These are phyloP conservation scores for Lachnellula cervina DNA, from an alignment of 2,329 filamentous ascomycete species.

Conservation along the genomic window DNA sequence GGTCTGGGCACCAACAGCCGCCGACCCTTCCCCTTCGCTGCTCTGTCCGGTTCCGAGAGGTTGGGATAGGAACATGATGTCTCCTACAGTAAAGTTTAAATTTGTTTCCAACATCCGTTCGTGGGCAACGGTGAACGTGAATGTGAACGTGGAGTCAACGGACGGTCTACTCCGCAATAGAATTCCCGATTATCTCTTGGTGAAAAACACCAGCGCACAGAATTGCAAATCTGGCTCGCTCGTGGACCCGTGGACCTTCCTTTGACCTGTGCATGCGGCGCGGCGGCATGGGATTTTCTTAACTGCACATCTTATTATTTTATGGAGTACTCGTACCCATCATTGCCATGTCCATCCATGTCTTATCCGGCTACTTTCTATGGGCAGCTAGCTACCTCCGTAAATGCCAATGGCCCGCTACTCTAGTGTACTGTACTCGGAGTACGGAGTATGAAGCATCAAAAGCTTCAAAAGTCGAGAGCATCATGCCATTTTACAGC, in stretches of 20 bases:
- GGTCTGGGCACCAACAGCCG: background rate
- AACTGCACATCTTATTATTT: constrained; percentile 10
- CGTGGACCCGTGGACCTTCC: background rate
- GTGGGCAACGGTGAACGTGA: background rate
- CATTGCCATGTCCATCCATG: background rate
- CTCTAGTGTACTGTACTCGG: background rate
- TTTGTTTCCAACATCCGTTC: background rate
- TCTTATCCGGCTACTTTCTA: background rate
- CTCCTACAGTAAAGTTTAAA: background rate
- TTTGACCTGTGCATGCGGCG: constrained; percentile 5
- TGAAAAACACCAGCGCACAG: background rate
- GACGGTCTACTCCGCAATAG: background rate
- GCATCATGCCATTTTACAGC: background rate
- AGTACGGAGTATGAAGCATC: background rate
- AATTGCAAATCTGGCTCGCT: background rate
- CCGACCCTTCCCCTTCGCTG: too few relatives aligned
- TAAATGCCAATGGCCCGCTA: background rate
- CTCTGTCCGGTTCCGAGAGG: too few relatives aligned
- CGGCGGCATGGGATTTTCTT: constrained; percentile 10
- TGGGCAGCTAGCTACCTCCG: background rate
- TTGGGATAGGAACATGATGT: background rate
- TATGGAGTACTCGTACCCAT: background rate
- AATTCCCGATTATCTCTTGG: background rate
- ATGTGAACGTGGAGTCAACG: background rate
- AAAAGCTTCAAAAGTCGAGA: background rate